phyloP scores from a whole-genome alignment of 2,329 filamentous ascomycete genomes.

The Zymoseptoria brevis region DNA sequence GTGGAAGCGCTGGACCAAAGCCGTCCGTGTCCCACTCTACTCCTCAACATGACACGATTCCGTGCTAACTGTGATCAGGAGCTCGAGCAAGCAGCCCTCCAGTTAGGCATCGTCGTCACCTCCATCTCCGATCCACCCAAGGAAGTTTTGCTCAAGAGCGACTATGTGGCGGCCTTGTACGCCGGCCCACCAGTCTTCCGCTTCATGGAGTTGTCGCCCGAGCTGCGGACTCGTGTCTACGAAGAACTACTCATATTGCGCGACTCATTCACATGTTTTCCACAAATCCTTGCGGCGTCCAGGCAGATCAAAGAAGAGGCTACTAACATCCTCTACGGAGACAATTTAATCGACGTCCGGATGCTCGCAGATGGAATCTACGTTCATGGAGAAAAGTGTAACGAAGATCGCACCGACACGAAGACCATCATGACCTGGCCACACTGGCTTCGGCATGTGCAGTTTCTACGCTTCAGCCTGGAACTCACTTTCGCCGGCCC shows the following conservation, averaged over 20 bases:
- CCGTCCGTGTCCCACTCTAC: background rate
- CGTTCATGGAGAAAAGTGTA: constrained; percentile 6
- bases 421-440: constrained; percentile 1
- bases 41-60: background rate
- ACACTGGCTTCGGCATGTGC: constrained; percentile 7
- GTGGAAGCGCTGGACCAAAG: constrained; percentile 5
- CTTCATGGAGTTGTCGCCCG: constrained; percentile 1
- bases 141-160: background rate
- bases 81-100: background rate
- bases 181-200: background rate
- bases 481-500: background rate
- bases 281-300: constrained; percentile 34
- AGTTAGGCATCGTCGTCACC: background rate
- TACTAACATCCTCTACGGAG: constrained; percentile 36
- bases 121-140: background rate
- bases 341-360: constrained; percentile 43
- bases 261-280: constrained; percentile 28
- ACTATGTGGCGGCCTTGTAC: background rate
- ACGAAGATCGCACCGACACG: background rate
- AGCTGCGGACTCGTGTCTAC: constrained; percentile 9
- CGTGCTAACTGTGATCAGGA: background rate
- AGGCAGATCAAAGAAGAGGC: constrained; percentile 35
- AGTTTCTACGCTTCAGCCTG: constrained; percentile 2
- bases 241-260: constrained; percentile 5
- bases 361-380: constrained; percentile 5